Evolutionary conservation across 495 filamentous ascomycete genomes (phyloP), one percentile per base, ranked within the genome.

Genomic region (Aspergillus saccharolyticus): DNA sequence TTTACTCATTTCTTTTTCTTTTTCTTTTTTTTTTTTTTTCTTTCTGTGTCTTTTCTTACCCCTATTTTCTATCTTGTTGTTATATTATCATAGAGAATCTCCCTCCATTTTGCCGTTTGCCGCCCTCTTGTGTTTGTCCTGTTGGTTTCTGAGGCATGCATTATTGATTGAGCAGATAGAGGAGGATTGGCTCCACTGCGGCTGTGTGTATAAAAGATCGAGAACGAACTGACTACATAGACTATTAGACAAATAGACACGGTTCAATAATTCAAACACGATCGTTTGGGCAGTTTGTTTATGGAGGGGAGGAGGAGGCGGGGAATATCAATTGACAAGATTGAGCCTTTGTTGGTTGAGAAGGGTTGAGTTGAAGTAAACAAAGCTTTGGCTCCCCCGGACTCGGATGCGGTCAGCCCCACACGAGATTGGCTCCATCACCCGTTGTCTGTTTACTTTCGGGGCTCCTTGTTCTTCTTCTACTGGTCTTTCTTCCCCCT

Each of bases 191-290:
- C 46, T 42, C 2, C 44, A 18, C 50, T 9, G 18, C 51, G 3
- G 20, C 16, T 47, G 16, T 54, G 50, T 59, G 24, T 28, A 52
- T 25, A 46, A 33, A 51, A 22, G 20, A 24, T 47, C 18, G 49
- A 56, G 52, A 39, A 39, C 33, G 33, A 39, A 39, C 33, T 39
- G 9, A 55, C 24, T 60, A 55, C 51, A 60, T 61, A 61, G 59
- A 61, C 54, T 55, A 44, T n/a, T 60, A 61, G 50, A 61, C 46
- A 46, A 39, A 10, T 39, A 39, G 33, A 39, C 33, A 39, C 14
- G 33, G 33, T 39, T 39, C 33, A 12, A 15, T 39, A 39, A 39
- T 39, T 39, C 2, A 6, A 39, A 2, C 10, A 6, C 2, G 33
- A 28, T 28, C 9, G 33, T 28, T 28, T 4, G 9, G 25, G 25